These are phyloP conservation scores for Furculomyces boomerangus DNA, from an alignment of 371 early-diverging fungal genomes.

Conservation along the genomic window DNA sequence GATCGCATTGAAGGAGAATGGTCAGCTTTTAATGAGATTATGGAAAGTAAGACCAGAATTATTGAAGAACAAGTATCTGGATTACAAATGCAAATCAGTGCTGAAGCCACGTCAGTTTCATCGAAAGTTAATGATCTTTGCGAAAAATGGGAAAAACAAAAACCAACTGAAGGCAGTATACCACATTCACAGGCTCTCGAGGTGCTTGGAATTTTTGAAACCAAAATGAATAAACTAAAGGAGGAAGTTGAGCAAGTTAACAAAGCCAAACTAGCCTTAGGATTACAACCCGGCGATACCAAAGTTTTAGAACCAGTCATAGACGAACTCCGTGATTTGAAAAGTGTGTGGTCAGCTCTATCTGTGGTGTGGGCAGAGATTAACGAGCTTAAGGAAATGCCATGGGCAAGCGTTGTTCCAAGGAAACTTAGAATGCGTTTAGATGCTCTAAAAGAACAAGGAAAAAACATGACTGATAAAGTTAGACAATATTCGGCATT, in stretches of 20 bases:
- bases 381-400: constrained; percentile 66
- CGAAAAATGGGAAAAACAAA: constrained; percentile 83
- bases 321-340: constrained; percentile 86
- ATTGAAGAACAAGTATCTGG: constrained; percentile 89
- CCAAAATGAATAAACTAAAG: constrained; percentile 58
- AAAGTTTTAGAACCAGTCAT: constrained; percentile 67
- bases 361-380: constrained; percentile 67
- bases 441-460: constrained; percentile 59
- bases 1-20: constrained; percentile 96
- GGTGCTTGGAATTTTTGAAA: constrained; percentile 70
- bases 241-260: constrained; percentile 79
- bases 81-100: constrained; percentile 74
- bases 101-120: constrained; percentile 74
- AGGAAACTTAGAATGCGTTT: constrained; percentile 76
- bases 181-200: constrained; percentile 71
- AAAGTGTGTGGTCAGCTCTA: constrained; percentile 83
- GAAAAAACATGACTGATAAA: constrained; percentile 82
- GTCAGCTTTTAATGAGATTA: constrained; percentile 89
- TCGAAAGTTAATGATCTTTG: constrained; percentile 69
- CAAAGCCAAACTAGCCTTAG: constrained; percentile 87
- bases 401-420: constrained; percentile 77
- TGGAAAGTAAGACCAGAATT: constrained; percentile 72
- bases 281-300: constrained; percentile 32
- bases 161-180: constrained; percentile 90
- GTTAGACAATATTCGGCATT: constrained; percentile 97